A percentile compares a stretch with the other conserved stretches of the same genome.
Evolutionary conservation across 1,139 yeast genomes (phyloP).

Genomic region (Hemisphaericaspora subhashii): DNA sequence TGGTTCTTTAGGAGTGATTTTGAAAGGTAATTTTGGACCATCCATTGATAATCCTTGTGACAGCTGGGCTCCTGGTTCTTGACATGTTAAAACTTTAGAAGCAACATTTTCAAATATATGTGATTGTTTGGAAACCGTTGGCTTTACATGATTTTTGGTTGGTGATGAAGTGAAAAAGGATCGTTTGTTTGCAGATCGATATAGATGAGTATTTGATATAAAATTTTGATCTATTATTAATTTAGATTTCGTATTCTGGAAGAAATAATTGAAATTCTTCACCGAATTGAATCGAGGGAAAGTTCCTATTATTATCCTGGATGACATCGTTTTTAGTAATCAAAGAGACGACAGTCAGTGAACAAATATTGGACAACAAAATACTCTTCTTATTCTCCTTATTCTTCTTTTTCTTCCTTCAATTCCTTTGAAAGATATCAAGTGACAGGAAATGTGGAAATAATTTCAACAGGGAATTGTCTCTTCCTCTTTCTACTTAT

Average conservation of each 20-base stretch:
- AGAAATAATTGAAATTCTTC: conserved; percentile 40
- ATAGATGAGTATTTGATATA: conserved; percentile 33
- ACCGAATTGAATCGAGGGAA: conserved; percentile 31
- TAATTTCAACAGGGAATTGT: too few relatives aligned
- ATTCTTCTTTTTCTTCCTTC: too few relatives aligned
- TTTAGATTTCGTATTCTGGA: conserved; percentile 36
- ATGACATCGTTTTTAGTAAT: too few relatives aligned
- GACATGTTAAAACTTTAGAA: conserved; percentile 39
- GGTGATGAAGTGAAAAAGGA: conserved; percentile 1
- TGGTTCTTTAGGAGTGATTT: conserved; percentile 44
- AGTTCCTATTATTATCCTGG: conserved; percentile 15
- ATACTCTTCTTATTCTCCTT: not conserved
- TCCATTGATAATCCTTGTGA: conserved; percentile 19
- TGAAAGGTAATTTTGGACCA: conserved; percentile 49
- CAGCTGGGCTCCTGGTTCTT: conserved; percentile 33
- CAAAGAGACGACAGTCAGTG: too few relatives aligned
- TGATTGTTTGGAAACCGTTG: conserved; percentile 2
- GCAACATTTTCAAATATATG: conserved; percentile 29
- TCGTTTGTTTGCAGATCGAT: conserved; percentile 9
- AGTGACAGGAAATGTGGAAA: too few relatives aligned
- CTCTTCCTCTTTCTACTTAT: too few relatives aligned
- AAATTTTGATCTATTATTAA: conserved; percentile 35
- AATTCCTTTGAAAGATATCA: too few relatives aligned
- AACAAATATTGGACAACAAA: not conserved
- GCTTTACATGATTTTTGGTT: not conserved